These are phyloP conservation scores for Backusella circina DNA, from an alignment of 192 early-diverging fungal species.

Conservation along the genomic window DNA sequence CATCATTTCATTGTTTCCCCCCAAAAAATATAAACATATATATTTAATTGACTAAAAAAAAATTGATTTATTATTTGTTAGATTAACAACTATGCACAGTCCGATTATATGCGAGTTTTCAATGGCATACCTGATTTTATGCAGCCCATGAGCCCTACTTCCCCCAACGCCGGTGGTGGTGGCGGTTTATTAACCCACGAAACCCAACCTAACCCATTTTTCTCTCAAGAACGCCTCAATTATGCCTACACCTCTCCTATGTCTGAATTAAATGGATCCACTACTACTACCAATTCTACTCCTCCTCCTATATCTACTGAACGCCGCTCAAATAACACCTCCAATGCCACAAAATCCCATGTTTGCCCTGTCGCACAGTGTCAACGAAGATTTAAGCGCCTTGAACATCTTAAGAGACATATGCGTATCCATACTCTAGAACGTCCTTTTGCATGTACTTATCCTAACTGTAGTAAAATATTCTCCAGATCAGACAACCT, in stretches of 20 bases:
- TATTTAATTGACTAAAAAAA: background rate
- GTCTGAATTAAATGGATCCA: background rate
- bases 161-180: background rate
- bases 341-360: conserved; percentile 22
- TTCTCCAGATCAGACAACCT: conserved; percentile 68
- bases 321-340: background rate
- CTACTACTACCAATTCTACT: background rate
- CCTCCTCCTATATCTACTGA: background rate
- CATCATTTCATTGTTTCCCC: background rate
- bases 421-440: conserved; percentile 65
- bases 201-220: background rate
- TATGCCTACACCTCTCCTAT: background rate
- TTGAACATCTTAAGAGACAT: conserved; percentile 77
- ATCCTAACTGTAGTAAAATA: conserved; percentile 46
- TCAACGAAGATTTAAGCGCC: conserved; percentile 65
- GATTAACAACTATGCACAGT: background rate
- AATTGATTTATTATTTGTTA: background rate
- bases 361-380: conserved; percentile 35
- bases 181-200: background rate
- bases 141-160: background rate
- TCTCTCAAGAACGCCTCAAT: background rate
- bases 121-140: background rate
- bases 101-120: background rate
- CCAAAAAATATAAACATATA: background rate
- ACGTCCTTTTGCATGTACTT: conserved; percentile 57